Evolutionary conservation across 148 eudicot species (phyloP), one percentile per base, ranked within the genome.

Genomic region (Vaccinium myrtillus): DNA sequence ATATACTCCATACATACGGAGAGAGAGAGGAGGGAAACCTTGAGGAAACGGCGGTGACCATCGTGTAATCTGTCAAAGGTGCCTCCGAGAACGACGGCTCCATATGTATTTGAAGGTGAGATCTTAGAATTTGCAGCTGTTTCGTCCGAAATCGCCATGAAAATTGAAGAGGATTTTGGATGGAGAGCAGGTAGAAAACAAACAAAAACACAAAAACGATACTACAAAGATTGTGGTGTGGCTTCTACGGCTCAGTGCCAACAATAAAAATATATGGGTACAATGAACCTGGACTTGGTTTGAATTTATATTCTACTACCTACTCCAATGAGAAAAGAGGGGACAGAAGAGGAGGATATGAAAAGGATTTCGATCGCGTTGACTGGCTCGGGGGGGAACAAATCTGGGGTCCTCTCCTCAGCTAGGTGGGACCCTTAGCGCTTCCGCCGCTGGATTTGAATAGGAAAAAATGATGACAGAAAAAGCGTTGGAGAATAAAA

Each of bases 31-130:
- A 53, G 4, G 10, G 15, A 10, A 32, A 95, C 98, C 97, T 91
- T 92, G 86, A 96, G 98, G 84, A 96, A 96, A 63, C 87, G 98
- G 86, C 91, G 98, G 86, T 96, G 99, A 74, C 99, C 99, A 46
- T 91, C 91, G 76, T 97, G 99, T 56, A 97, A 93, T 19, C 98
- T 98, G 83, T 95, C 99, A 77, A 97, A 97, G 84, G 99, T 97
- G 86, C 98, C 99, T 6, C 98, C 98, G 18, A 95, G 87, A 80
- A 97, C 98, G 50, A 97, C 95, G 50, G 91, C 86, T 53, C 83
- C 86, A 82, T 89, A 95, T 6, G 98, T 91, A 87, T 93, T 85
- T 10, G 94, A 92, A 5, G 93, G 83, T 14, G 96, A 90, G 16
- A 90, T 48, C 21, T 75, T 71, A 6, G 87, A 53, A 53, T 86